Percentiles rank a stretch among this genome's conserved stretches.
phyloP scores from a whole-genome alignment of 345 rosid genomes.

The Rhodamnia rubescens region DNA sequence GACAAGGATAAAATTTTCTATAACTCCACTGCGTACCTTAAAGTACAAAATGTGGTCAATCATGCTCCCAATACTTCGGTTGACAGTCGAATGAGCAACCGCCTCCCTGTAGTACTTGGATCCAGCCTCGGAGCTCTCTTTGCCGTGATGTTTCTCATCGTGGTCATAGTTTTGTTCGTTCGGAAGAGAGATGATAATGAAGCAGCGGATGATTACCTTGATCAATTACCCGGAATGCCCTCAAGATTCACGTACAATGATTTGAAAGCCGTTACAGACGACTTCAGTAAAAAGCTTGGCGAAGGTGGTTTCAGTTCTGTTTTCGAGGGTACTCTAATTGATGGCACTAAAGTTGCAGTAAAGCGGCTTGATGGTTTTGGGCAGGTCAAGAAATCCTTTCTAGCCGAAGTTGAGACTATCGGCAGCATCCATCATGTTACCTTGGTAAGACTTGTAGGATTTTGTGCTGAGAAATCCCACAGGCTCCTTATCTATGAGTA shows the following conservation, averaged over 20 bases:
- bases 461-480: slow-evolving; percentile 17
- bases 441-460: slow-evolving; percentile 16
- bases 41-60: neutral
- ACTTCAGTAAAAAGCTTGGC: slow-evolving; percentile 10
- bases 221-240: neutral
- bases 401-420: slow-evolving; percentile 17
- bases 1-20: neutral
- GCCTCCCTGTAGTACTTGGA: neutral
- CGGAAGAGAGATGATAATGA: neutral
- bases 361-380: slow-evolving; percentile 10
- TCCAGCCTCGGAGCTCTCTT: neutral
- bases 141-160: neutral
- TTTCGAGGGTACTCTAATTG: slow-evolving; percentile 4
- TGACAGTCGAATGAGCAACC: neutral
- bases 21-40: neutral
- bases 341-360: slow-evolving; percentile 15
- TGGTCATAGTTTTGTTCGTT: neutral
- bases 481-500: slow-evolving; percentile 15
- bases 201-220: neutral
- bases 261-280: neutral
- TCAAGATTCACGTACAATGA: neutral
- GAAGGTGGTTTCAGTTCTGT: slow-evolving; percentile 20
- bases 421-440: slow-evolving; percentile 19
- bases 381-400: slow-evolving; percentile 11
- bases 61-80: neutral